These are phyloP conservation scores for Acrasis kona DNA, from an alignment of 78 protist genomes.

Conservation along the genomic window DNA sequence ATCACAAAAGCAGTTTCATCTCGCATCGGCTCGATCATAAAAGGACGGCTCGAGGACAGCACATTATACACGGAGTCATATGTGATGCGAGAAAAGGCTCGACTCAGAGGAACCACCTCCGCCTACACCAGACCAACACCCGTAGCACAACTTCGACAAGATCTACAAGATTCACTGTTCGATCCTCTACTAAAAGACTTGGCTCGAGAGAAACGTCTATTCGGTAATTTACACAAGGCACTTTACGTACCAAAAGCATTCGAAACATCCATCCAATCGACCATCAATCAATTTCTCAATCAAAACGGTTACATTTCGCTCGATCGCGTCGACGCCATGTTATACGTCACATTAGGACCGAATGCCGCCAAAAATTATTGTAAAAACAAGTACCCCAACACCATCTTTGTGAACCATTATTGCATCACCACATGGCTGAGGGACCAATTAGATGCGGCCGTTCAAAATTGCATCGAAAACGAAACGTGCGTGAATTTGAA, in stretches of 20 bases:
- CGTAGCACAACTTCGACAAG: not conserved
- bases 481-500: not conserved
- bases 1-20: not conserved
- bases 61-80: not conserved
- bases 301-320: not conserved
- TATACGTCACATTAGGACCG: not conserved
- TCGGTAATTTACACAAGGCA: not conserved
- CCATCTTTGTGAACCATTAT: not conserved
- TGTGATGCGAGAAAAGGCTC: not conserved
- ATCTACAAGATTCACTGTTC: not conserved
- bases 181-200: not conserved
- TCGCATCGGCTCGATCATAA: not conserved
- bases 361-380: not conserved
- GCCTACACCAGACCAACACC: not conserved
- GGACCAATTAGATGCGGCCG: not conserved
- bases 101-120: not conserved
- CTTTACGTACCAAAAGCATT: not conserved
- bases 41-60: not conserved
- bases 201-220: not conserved
- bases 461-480: not conserved
- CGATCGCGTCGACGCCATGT: not conserved
- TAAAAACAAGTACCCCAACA: not conserved
- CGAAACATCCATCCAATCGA: not conserved
- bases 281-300: not conserved
- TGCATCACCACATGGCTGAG: not conserved